phyloP scores from a whole-genome alignment of 768 basidiomycete genomes.

The Mycena rebaudengoi region DNA sequence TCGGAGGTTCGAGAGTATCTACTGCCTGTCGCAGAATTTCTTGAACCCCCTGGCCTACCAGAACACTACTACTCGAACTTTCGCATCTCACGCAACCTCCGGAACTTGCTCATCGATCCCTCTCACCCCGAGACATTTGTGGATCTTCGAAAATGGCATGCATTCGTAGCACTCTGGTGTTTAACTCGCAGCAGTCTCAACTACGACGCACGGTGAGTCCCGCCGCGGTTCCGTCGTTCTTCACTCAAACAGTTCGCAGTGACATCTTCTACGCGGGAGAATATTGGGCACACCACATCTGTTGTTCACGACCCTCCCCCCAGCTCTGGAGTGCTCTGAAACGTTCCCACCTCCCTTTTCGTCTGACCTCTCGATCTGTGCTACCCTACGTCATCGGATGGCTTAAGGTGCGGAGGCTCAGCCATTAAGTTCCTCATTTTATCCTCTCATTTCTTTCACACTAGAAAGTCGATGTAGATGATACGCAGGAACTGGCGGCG shows the following conservation, averaged over 20 bases:
- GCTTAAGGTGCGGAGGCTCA: not conserved
- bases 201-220: slow-evolving; percentile 4
- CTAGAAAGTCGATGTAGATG: not conserved
- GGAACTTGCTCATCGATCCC: not conserved
- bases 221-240: not conserved
- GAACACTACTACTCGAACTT: not conserved
- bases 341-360: not conserved
- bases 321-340: slow-evolving; percentile 5
- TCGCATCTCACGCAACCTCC: not conserved
- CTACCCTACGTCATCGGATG: not conserved
- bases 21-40: not conserved
- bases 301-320: not conserved
- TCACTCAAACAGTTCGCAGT: not conserved
- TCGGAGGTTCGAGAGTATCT: not conserved
- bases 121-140: not conserved
- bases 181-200: not conserved
- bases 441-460: not conserved
- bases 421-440: not conserved
- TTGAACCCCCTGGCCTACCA: not conserved
- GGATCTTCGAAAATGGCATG: not conserved
- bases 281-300: not conserved
- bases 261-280: slow-evolving; percentile 10
- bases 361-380: not conserved
- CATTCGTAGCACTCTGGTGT: slow-evolving; percentile 5
- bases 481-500: not conserved